Base-by-base conservation (phyloP, 139 green algal species). In the Tetraselmis chui region DNA sequence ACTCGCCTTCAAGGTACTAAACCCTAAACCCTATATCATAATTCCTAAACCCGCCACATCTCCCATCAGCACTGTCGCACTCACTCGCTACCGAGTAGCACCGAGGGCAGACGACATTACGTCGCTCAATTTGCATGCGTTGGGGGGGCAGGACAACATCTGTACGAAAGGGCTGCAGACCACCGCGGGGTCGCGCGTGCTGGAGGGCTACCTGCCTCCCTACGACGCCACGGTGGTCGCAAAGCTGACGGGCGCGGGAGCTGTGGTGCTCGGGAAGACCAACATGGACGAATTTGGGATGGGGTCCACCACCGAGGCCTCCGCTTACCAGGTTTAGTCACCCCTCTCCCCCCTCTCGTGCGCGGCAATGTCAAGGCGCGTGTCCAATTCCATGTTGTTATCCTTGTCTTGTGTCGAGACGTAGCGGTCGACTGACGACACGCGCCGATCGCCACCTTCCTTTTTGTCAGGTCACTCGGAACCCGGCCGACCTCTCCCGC, bases 261-360 rank as follows among this genome's bases (percentile, higher is more conserved):
- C 93, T 1, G 82, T 99, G 26, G 75, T 99, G 24, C 28, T 99
- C 29, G 97, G 97, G 29, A 99, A 99, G 87, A 97, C 94, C 23
- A 99, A 99, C 90, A 91, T 97, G 89, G 97, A 99, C 77, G 95
- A 98, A 83, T 99, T 99, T 84, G 96, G 95, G 76, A 99, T 99
- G 97, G 97, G 97, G 67, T 95, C 86, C 89, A 94, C 87, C 25
- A 98, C 93, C 1, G 97, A 99, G 81, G 94, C 93, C 83, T 97
- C 91, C 0, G 92, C 90, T 0, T 98, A 91, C 85, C 89, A 97
- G 86, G 92, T 95, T 1, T 1, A 74, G 45, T 75, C 76, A 24
- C 45, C 78, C 76, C 31, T 23, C 79, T 78, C 76, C 32, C 77
- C 59, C 23, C 18, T 2, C 22, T 5, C 59, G 2, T n/a, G n/a